Evolutionary conservation across 2,329 filamentous ascomycete genomes (phyloP), one percentile per base, ranked within the genome.

Genomic region (Colletotrichum falcatum): DNA sequence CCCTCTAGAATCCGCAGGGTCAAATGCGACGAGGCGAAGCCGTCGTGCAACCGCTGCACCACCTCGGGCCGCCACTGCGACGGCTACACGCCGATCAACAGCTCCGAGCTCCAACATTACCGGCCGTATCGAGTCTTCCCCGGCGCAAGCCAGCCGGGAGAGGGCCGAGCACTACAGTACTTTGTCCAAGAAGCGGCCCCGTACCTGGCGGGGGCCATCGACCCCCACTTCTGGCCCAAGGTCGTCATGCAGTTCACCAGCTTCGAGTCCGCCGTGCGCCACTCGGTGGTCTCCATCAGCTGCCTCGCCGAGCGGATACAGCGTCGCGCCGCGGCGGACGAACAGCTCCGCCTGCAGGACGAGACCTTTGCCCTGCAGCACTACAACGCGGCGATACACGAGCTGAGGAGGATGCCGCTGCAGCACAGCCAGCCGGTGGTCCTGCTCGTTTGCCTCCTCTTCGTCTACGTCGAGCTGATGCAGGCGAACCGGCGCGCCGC

Each of bases 1-100:
- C 23, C 23, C 4, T 5, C 18, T 62, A 88, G 86, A 76, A 83
- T 86, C 54, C 84, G 87, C 59, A 86, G 86, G 66, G 83, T 89
- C 59, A 89, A 89, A 76, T 89, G 87, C 75, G 87, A 88, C 72
- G 87, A 89, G 76, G 78, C 77, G 18, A 87, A 86, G 66, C 87
- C 87, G 1, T 79, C 76, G 53, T 89, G 88, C 73, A 78, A 82
- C 46, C 83, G 85, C 66, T 89, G 88, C 74, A 82, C 82, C 23
- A 85, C 83, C 67, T 88, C 87, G 2, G 86, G 87, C 20, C 83
- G 87, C 59, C 83, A 82, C 73, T 89, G 87, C 74, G 87, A 89
- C 74, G 88, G 88, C 66, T 89, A 90, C 12, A 23, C 7, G 8
- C 8, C 20, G 7, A 6, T 30, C 6, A 48, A 9, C 12, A 46